Evolutionary conservation across 306 rosid genomes (phyloP), one percentile per base, ranked within the genome.

Genomic region (Rosa lucieae): DNA sequence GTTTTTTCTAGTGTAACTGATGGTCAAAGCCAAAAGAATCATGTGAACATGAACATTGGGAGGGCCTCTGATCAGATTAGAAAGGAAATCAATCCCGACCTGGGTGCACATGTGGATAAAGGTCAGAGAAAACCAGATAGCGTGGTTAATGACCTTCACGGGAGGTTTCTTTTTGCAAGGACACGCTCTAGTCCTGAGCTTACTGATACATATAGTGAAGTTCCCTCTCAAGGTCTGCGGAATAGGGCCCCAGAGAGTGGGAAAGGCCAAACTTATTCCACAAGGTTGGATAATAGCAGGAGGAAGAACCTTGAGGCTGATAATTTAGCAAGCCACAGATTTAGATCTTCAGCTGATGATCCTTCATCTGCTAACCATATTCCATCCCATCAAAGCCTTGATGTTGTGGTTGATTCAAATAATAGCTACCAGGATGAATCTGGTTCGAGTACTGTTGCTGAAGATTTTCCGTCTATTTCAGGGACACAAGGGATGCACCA

Each of bases 141-240:
- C 74, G 69, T 82, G 74, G 80, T 77, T 48, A 84, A 74, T 82
- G 98, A 91, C 70, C 44, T 86, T 72, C 96, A 88, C 20, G 97
- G 94, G 29, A 87, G 84, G 83, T 89, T 90, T 82, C 89, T 87
- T 53, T 90, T 93, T 89, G 94, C 91, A n/a, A 90, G 99, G 87
- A 96, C 99, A 65, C 97, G 84, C 14, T 96, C 99, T 72, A 96
- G 99, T 81, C 98, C 99, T 39, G 99, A 96, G 90, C 90, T 96
- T 76, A 93, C 96, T 14, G 97, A 96, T 72, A 79, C 96, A 8
- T 91, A 82, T 66, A 87, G 93, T 74, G 98, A 90, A 83, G 86
- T 87, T 85, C 78, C 96, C 70, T 84, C 90, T 78, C 97, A 85
- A 71, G 90, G 87, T 86, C 89, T 89, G 86, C 78, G n/a, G 74